Base-by-base conservation (phyloP, 768 basidiomycete genomes). In the Termitomyces sp. region DNA sequence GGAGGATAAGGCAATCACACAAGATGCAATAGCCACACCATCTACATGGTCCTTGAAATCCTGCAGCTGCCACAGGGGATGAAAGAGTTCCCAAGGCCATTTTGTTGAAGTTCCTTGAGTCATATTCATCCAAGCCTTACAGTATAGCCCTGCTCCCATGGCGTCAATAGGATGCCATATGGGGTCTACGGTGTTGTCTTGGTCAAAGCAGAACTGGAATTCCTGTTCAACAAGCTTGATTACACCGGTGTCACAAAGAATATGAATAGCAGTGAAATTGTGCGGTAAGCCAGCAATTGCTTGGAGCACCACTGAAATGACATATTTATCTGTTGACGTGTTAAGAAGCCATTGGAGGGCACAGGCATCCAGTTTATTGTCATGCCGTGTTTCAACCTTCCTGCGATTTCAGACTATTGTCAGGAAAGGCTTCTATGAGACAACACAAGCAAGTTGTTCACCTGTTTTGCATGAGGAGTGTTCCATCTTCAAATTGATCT, bases 51-150 rank as follows among this genome's bases (percentile, higher is more conserved):
- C 50, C 11, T 59, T 45, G n/a, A 63, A 39, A 33, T 71, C 68
- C 47, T 68, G 67, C 7, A 76, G 63, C 41, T 66, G 64, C 57
- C 65, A 64, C 23, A 76, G 66, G 11, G 71, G 74, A 16, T 66
- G 66, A 27, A 70, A 58, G 32, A 74, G 66, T 25, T 68, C 64
- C 9, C 64, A 55, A 0, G 76, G 74, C 73, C 74, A 75, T 32
- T 66, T 65, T 40, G 67, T 64, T 1, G 57, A 57, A 3, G 69
- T 71, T 18, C 70, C 70, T 32, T 71, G 70, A 1, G 72, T 74
- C 55, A 75, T 59, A 25, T 66, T 65, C 56, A 77, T 67, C 75
- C 75, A 77, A 16, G 73, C 70, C 18, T 70, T 70, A 55, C 74
- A 76, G 51, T 73, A 76, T 40, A 68, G 61, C 57, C 65, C 70